phyloP scores from a whole-genome alignment of 2,329 filamentous ascomycete species.

The Diaporthe batatas region DNA sequence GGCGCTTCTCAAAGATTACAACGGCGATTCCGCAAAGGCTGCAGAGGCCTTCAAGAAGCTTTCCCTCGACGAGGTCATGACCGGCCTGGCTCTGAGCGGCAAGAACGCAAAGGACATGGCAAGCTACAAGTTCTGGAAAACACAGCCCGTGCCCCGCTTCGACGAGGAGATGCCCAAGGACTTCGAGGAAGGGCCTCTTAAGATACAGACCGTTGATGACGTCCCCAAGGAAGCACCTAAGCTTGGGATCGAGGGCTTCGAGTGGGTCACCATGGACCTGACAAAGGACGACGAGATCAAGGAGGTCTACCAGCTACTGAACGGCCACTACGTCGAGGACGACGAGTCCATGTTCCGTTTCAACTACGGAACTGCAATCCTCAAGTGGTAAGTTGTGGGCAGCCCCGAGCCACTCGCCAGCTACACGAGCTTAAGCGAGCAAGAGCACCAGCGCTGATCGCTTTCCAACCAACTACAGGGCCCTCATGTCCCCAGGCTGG shows the following conservation, averaged over 20 bases:
- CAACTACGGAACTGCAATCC: conserved; percentile 90
- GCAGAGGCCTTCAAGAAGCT: conserved; percentile 71
- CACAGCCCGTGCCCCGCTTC: conserved; percentile 93
- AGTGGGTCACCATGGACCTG: conserved; percentile 94
- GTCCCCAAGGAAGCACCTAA: conserved; percentile 82
- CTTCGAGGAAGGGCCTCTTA: conserved; percentile 85
- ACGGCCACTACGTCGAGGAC: conserved; percentile 97
- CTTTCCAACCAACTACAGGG: conserved; percentile 66
- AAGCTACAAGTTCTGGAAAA: conserved; percentile 98
- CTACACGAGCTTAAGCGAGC: neutral
- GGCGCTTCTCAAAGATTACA: conserved; percentile 73
- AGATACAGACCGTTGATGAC: conserved; percentile 80
- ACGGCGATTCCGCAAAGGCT: conserved; percentile 55
- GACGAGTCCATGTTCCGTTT: conserved; percentile 98
- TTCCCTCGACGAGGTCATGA: conserved; percentile 79
- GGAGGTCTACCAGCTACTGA: conserved; percentile 92
- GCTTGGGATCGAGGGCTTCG: conserved; percentile 82
- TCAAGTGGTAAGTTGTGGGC: conserved; percentile 79
- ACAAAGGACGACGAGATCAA: conserved; percentile 82
- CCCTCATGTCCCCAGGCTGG: conserved; percentile 95
- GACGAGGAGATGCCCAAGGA: conserved; percentile 67
- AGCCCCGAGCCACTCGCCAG: neutral
- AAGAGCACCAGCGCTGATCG: conserved; percentile 15
- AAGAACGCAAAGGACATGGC: conserved; percentile 98
- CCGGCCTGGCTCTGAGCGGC: conserved; percentile 79